Percentiles rank a stretch among this genome's conserved stretches.
Conservation (phyloP, 352 stramenopile genomes). For the Globisporangium okanoganense region DNA sequence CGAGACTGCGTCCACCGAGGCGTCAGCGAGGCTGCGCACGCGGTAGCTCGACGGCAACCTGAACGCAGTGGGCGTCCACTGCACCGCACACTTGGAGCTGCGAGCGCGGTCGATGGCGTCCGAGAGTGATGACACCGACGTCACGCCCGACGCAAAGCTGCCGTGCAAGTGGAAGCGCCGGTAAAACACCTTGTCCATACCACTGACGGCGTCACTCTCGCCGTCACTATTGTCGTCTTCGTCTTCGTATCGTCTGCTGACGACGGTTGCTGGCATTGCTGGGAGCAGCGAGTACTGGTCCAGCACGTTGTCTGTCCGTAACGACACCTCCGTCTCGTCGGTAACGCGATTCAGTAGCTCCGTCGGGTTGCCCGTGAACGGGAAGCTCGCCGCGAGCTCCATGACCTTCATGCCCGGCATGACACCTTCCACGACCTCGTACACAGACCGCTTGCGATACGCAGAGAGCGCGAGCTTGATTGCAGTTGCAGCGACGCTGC, state of each 20-base stretch:
- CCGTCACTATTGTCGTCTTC: conserved; percentile 11
- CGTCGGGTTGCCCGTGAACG: conserved; percentile 26
- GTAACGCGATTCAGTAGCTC: conserved; percentile 28
- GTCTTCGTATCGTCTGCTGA: conserved; percentile 8
- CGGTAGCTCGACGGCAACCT: conserved; percentile 9
- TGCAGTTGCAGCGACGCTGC: conserved; percentile 38
- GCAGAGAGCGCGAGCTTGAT: conserved; percentile 49
- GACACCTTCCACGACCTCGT: conserved; percentile 45
- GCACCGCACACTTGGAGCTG: conserved; percentile 25
- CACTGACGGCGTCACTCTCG: neutral
- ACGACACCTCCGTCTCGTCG: conserved; percentile 15
- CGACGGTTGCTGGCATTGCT: neutral
- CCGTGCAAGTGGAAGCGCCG: conserved; percentile 50
- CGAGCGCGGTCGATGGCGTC: conserved; percentile 27
- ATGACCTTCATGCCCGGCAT: conserved; percentile 51
- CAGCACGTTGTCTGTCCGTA: conserved; percentile 6
- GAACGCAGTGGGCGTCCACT: conserved; percentile 30
- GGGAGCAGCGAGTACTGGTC: conserved; percentile 44
- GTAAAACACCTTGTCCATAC: conserved; percentile 32
- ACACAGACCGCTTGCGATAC: conserved; percentile 28
- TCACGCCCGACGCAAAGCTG: conserved; percentile 24
- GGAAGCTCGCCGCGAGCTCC: conserved; percentile 46
- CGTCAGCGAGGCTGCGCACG: conserved; percentile 14
- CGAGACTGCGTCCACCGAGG: conserved; percentile 36
- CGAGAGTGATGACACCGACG: conserved; percentile 17